These are phyloP conservation scores for Huntiella decipiens DNA, from an alignment of 2,329 filamentous ascomycete species.

Conservation along the genomic window DNA sequence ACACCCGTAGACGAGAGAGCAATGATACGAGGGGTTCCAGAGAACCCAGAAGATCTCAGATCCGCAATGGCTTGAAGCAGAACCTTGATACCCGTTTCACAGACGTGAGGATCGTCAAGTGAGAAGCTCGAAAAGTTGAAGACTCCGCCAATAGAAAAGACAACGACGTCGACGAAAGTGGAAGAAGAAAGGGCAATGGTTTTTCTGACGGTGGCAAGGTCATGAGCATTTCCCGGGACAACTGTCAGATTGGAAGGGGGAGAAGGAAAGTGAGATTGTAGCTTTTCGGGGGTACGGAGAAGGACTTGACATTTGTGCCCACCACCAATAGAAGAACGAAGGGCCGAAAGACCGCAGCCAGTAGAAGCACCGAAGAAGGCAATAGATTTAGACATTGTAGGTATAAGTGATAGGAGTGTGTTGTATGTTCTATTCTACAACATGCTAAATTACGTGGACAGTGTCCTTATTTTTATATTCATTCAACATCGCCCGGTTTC, in stretches of 20 bases:
- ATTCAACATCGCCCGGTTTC: too few species aligned
- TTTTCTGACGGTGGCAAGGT: constrained; percentile 20
- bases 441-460: too few species aligned
- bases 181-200: constrained; percentile 18
- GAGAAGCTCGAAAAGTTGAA: constrained; percentile 18
- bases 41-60: constrained; percentile 15
- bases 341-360: constrained; percentile 28
- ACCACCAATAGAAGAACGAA: constrained; percentile 26
- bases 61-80: constrained; percentile 23
- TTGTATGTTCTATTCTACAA: too few species aligned
- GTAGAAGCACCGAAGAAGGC: constrained; percentile 35
- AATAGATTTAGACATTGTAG: constrained; percentile 18
- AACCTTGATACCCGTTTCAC: constrained; percentile 23
- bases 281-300: constrained; percentile 30
- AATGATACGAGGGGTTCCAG: constrained; percentile 19
- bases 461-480: too few species aligned
- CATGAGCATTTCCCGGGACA: constrained; percentile 28
- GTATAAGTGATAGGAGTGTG: too few species aligned
- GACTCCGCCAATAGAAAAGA: constrained; percentile 28
- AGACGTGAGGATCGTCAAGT: constrained; percentile 29
- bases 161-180: constrained; percentile 25
- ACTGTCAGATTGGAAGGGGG: constrained; percentile 20
- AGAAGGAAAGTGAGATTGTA: constrained; percentile 20
- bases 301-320: constrained; percentile 29
- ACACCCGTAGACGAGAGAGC: constrained; percentile 24